Conservation (phyloP, 129 eudicot species). For the Sambucus nigra region DNA sequence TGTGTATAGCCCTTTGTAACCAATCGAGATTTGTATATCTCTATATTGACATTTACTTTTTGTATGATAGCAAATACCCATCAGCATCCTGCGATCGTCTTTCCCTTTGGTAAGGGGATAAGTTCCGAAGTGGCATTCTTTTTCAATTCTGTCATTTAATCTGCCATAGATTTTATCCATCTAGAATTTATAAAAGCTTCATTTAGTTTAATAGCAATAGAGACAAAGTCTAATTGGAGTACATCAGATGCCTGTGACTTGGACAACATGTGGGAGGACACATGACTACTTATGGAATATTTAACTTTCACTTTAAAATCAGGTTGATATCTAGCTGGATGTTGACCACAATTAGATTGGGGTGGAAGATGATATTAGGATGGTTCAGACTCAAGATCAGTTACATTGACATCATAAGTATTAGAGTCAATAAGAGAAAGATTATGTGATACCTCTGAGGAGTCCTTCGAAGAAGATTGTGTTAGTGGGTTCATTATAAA, state of each 20-base stretch:
- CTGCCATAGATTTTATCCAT: neutral
- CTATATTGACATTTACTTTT: neutral
- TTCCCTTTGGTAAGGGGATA: slow-evolving; percentile 3
- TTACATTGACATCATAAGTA: too few species aligned
- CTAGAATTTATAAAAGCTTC: neutral
- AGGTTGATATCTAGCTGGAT: slow-evolving; percentile 6
- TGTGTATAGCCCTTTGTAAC: slow-evolving; percentile 5
- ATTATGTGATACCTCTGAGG: too few species aligned
- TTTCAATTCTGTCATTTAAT: neutral
- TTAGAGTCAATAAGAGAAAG: too few species aligned
- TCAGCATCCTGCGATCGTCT: slow-evolving; percentile 8
- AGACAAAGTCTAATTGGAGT: neutral
- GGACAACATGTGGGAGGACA: neutral
- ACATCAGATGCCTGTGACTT: slow-evolving; percentile 4
- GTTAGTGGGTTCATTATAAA: too few species aligned
- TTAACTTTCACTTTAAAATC: neutral
- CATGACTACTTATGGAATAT: slow-evolving; percentile 6
- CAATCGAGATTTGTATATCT: slow-evolving; percentile 1
- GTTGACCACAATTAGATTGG: slow-evolving; percentile 3
- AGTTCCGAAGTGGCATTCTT: slow-evolving; percentile 6
- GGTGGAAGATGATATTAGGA: too few species aligned
- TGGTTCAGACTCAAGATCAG: too few species aligned
- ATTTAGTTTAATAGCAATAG: slow-evolving; percentile 7
- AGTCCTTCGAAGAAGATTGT: too few species aligned
- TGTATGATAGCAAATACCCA: slow-evolving; percentile 3